These are phyloP conservation scores for Angomonas ambiguus DNA, from an alignment of 208 protist genomes.

Conservation along the genomic window DNA sequence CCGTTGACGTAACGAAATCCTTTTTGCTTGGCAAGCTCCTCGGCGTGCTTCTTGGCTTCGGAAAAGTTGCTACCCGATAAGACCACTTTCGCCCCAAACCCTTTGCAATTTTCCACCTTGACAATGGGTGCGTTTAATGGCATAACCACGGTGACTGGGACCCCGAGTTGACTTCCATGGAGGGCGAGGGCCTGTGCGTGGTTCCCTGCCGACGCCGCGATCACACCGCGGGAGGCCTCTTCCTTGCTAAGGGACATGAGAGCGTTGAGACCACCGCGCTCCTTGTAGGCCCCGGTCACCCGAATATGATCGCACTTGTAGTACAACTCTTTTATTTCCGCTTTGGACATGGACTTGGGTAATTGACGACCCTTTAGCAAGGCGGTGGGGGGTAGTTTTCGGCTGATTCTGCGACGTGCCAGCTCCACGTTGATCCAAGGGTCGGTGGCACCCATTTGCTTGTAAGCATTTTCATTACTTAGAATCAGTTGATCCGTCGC, in stretches of 20 bases:
- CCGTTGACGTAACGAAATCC: conserved; percentile 84
- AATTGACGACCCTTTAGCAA: conserved; percentile 34
- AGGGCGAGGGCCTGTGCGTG: conserved; percentile 89
- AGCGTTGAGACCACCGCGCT: conserved; percentile 88
- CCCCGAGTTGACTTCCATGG: conserved; percentile 71
- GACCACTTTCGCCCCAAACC: conserved; percentile 73
- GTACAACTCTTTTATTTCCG: conserved; percentile 13
- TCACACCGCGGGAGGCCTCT: conserved; percentile 63
- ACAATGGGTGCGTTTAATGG: conserved; percentile 74
- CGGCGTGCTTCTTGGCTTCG: conserved; percentile 63
- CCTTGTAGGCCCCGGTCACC: conserved; percentile 84
- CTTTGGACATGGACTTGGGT: conserved; percentile 19
- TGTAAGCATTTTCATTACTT: conserved; percentile 1
- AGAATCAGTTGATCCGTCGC: neutral
- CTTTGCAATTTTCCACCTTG: conserved; percentile 76
- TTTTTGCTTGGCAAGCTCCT: conserved; percentile 28
- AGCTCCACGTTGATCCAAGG: conserved; percentile 46
- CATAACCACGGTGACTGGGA: conserved; percentile 91
- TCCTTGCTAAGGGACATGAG: conserved; percentile 63
- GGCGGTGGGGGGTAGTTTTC: conserved; percentile 33
- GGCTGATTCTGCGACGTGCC: conserved; percentile 32
- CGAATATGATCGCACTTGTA: conserved; percentile 79
- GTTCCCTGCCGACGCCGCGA: conserved; percentile 84
- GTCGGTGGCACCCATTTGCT: conserved; percentile 14
- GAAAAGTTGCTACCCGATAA: conserved; percentile 67